Conservation (phyloP, 345 rosid genomes). For the Toxicodendron radicans region DNA sequence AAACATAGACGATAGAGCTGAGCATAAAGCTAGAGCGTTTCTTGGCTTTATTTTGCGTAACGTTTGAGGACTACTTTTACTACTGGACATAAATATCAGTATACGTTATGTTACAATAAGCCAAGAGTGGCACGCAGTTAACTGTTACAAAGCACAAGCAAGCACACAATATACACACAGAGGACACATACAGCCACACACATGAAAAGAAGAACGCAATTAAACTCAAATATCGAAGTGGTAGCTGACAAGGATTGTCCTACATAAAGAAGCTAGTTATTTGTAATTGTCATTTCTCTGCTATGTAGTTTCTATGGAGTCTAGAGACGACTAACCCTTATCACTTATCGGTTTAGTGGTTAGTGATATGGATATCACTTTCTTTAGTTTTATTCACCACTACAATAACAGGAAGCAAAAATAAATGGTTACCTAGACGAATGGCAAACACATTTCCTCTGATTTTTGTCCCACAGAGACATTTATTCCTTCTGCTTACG, state of each 20-base stretch:
- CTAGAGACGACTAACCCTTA: neutral
- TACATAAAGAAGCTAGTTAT: neutral
- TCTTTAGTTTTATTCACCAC: neutral
- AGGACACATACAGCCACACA: neutral
- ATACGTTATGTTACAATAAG: neutral
- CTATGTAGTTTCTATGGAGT: neutral
- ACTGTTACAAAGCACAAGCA: neutral
- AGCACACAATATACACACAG: neutral
- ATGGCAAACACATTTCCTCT: neutral
- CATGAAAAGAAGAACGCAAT: neutral
- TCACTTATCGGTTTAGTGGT: constrained; percentile 3
- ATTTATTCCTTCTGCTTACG: neutral
- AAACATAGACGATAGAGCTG: too few relatives aligned
- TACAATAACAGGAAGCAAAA: neutral
- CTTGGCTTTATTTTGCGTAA: neutral
- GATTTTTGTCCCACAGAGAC: neutral
- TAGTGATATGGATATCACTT: constrained; percentile 26
- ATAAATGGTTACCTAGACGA: neutral
- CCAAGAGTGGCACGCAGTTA: neutral
- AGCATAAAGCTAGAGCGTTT: neutral
- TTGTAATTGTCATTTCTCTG: neutral
- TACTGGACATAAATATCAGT: neutral
- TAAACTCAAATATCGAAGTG: neutral
- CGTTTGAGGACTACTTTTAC: neutral
- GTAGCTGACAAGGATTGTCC: constrained; percentile 6